phyloP scores from a whole-genome alignment of 2,329 filamentous ascomycete genomes.

The Aspergillus chevalieri region DNA sequence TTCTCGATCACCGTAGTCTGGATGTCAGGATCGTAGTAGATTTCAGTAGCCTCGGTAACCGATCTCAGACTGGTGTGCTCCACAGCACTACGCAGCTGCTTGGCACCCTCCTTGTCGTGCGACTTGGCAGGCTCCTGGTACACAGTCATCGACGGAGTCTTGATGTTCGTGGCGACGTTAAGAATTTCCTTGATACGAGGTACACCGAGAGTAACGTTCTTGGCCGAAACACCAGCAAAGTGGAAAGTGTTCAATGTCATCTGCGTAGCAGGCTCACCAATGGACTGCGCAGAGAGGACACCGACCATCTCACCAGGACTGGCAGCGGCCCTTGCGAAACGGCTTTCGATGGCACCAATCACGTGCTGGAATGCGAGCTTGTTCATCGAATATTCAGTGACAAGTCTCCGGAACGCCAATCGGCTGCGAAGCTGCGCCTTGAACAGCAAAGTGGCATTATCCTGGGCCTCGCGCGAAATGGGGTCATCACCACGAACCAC shows the following conservation, averaged over 20 bases:
- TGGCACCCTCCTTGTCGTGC: constrained; percentile 71
- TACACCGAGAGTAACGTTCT: constrained; percentile 99
- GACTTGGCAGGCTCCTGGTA: constrained; percentile 61
- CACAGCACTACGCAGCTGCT: constrained; percentile 77
- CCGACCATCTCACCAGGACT: constrained; percentile 98
- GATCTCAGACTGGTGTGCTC: constrained; percentile 92
- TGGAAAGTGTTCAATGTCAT: constrained; percentile 99
- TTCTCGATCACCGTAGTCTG: constrained; percentile 77
- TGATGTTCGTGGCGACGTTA: constrained; percentile 95
- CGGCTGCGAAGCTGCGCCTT: constrained; percentile 86
- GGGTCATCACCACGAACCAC: constrained; percentile 80
- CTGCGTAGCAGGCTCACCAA: constrained; percentile 96
- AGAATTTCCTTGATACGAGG: constrained; percentile 99
- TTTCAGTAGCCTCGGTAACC: constrained; percentile 85
- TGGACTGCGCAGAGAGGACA: constrained; percentile 94
- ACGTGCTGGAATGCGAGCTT: constrained; percentile 90
- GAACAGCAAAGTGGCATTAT: constrained; percentile 82
- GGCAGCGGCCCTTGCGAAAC: constrained; percentile 79
- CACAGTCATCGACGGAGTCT: constrained; percentile 95
- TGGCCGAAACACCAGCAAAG: constrained; percentile 98
- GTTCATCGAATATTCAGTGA: constrained; percentile 77
- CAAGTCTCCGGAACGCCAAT: constrained; percentile 86
- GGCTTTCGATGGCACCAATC: constrained; percentile 79
- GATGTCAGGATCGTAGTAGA: constrained; percentile 94
- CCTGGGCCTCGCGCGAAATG: constrained; percentile 79